A percentile compares a stretch with the other conserved stretches of the same genome.
Evolutionary conservation across 2,329 filamentous ascomycete species (phyloP).

Genomic region (Neofusicoccum ribis): DNA sequence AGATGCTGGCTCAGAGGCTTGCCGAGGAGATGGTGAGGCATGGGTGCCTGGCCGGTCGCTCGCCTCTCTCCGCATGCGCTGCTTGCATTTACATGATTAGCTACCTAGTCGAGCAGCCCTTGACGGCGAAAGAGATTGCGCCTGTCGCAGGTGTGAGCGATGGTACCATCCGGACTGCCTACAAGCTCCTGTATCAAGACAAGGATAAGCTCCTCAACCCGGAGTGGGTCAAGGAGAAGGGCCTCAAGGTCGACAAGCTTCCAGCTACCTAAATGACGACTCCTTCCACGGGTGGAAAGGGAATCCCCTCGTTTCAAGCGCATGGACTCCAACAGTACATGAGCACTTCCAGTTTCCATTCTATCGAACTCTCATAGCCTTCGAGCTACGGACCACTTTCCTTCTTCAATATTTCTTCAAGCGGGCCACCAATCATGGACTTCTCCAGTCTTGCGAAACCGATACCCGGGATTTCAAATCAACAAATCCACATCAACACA

Average conservation of each 20-base stretch:
- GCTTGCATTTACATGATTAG: constrained; percentile 97
- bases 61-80: constrained; percentile 88
- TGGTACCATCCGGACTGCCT: constrained; percentile 93
- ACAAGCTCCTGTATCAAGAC: constrained; percentile 80
- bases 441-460: neutral
- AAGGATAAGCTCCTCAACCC: constrained; percentile 67
- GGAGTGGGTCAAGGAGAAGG: constrained; percentile 62
- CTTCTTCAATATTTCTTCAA: neutral
- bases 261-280: neutral
- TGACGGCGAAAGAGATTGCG: constrained; percentile 84
- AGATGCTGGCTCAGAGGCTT: constrained; percentile 76
- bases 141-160: constrained; percentile 86
- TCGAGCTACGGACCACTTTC: neutral
- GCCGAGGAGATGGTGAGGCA: constrained; percentile 75
- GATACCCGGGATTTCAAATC: constrained; percentile 13
- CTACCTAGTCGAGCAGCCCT: constrained; percentile 76
- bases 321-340: neutral
- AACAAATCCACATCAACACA: constrained; percentile 1
- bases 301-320: neutral
- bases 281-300: neutral
- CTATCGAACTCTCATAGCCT: neutral
- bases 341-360: neutral
- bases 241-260: constrained; percentile 15
- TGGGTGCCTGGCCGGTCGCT: constrained; percentile 84
- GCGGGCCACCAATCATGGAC: neutral